Percentiles rank a stretch among this genome's conserved stretches.
Evolutionary conservation across 164 flowering plant genomes (phyloP).

Genomic region (Umbellularia californica): DNA sequence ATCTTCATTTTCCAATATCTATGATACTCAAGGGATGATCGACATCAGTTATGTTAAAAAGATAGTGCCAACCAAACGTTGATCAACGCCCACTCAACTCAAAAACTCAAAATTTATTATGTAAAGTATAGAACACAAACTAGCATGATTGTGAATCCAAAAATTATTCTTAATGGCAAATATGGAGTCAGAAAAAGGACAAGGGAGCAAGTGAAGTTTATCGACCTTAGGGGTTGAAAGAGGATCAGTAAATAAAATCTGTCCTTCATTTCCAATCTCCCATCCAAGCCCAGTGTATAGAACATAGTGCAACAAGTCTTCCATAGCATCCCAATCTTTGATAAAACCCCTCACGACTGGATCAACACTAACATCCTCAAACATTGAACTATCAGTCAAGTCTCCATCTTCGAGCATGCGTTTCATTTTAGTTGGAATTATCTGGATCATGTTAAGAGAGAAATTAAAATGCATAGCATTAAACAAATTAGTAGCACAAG

Average conservation of each 20-base stretch:
- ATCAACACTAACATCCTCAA: conserved; percentile 61
- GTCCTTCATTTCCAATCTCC: conserved; percentile 99
- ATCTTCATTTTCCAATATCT: too few species aligned
- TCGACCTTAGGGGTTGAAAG: conserved; percentile 89
- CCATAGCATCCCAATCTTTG: conserved; percentile 98
- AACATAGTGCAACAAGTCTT: conserved; percentile 83
- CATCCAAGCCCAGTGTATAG: conserved; percentile 87
- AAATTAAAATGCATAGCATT: conserved; percentile 1
- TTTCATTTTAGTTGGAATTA: conserved; percentile 89
- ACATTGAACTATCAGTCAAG: conserved; percentile 27
- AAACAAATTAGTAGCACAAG: background rate
- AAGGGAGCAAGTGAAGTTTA: background rate
- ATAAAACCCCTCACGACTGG: conserved; percentile 86
- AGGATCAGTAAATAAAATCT: conserved; percentile 91
- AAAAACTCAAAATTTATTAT: background rate
- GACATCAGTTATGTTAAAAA: background rate
- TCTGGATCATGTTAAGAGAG: conserved; percentile 30
- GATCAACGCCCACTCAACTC: background rate
- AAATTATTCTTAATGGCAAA: background rate
- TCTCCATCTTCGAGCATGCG: conserved; percentile 60
- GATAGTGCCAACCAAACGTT: background rate
- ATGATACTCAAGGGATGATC: background rate
- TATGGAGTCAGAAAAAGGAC: background rate
- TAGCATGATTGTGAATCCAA: background rate
- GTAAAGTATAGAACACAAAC: background rate